Percentiles rank a stretch among this genome's conserved stretches.
These are phyloP conservation scores for Herpetomonas tarakana DNA, from an alignment of 208 protist species.

Conservation along the genomic window DNA sequence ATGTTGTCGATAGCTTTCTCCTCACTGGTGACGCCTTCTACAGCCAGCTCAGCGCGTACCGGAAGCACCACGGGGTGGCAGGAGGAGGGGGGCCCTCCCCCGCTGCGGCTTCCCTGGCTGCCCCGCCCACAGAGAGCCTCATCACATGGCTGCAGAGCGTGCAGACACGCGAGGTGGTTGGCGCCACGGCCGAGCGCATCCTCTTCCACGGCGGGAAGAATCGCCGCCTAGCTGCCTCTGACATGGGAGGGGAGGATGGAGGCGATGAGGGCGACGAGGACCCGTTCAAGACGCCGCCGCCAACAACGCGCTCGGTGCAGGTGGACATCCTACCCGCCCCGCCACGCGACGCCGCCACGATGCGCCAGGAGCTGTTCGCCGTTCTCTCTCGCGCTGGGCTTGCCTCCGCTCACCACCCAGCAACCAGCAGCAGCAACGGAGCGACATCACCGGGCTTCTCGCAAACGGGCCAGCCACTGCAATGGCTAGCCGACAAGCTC, in stretches of 20 bases:
- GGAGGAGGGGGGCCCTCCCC: no score
- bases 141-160: constrained; percentile 72
- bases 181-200: constrained; percentile 27
- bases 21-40: constrained; percentile 10
- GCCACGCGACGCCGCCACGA: constrained; percentile 13
- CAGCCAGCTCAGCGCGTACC: constrained; percentile 21
- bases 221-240: constrained; percentile 7
- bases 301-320: constrained; percentile 34
- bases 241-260: constrained; percentile 7
- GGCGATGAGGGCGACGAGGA: constrained; percentile 12
- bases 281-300: constrained; percentile 11
- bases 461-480: neutral
- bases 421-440: no score
- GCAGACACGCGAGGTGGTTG: constrained; percentile 34
- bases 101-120: neutral
- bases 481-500: constrained; percentile 7
- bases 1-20: neutral
- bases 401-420: no score
- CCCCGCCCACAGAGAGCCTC: constrained; percentile 18
- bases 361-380: constrained; percentile 9
- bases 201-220: neutral
- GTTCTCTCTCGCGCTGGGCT: constrained; percentile 2
- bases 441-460: neutral
- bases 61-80: constrained; percentile 18
- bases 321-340: constrained; percentile 38